Evolutionary conservation across 805 yeast genomes (phyloP).

Genomic region (Candida chilensis): DNA sequence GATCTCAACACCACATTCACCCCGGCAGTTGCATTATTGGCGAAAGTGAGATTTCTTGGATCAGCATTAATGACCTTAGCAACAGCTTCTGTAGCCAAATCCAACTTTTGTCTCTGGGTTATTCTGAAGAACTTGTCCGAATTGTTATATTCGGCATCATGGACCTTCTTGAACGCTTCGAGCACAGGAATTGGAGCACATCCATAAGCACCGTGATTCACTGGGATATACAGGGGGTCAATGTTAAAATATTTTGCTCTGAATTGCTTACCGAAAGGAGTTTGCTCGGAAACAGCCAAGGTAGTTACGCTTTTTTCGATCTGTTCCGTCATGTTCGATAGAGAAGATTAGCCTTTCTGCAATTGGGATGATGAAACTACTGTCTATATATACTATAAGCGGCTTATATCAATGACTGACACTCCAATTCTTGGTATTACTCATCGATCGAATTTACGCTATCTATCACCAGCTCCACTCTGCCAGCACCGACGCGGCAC

Average conservation of each 20-base stretch:
- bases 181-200: conserved; percentile 39
- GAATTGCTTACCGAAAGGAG: conserved; percentile 40
- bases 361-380: too few species aligned
- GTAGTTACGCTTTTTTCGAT: too few species aligned
- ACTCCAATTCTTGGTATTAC: too few species aligned
- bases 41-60: conserved; percentile 38
- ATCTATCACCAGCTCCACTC: too few species aligned
- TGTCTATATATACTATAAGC: too few species aligned
- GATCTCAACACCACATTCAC: conserved; percentile 49
- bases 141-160: conserved; percentile 15
- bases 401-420: too few species aligned
- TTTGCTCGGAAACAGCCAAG: too few species aligned
- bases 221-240: conserved; percentile 28
- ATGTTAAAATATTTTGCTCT: conserved; percentile 35
- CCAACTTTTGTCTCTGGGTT: conserved; percentile 15
- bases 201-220: conserved; percentile 65
- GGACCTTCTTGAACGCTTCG: conserved; percentile 19
- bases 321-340: too few species aligned
- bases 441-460: too few species aligned
- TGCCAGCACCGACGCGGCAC: too few species aligned
- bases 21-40: conserved; percentile 53
- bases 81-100: conserved; percentile 21
- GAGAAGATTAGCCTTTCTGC: too few species aligned
- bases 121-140: conserved; percentile 38
- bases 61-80: conserved; percentile 39